Conservation (phyloP, 768 basidiomycete genomes). For the Kwoniella heveanensis region DNA sequence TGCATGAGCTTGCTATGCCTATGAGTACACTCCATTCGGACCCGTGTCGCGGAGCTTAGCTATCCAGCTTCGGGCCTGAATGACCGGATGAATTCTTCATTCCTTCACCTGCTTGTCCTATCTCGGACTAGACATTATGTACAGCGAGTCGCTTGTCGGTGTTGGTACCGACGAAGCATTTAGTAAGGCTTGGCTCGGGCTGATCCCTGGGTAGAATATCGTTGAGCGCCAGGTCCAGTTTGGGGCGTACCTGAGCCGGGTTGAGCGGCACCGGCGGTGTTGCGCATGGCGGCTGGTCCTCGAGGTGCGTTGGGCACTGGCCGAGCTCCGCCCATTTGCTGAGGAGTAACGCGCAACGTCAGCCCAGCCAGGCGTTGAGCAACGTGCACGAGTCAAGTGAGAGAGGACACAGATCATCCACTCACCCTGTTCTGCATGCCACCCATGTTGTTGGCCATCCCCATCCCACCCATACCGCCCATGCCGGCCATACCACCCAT, state of each 20-base stretch:
- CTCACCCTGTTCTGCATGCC: slow-evolving; percentile 23
- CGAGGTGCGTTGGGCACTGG: slow-evolving; percentile 51
- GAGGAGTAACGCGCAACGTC: not conserved
- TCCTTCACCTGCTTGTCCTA: too few species aligned
- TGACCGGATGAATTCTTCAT: too few species aligned
- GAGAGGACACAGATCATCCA: not conserved
- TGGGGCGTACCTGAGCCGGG: slow-evolving; percentile 14
- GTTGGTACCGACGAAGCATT: too few species aligned
- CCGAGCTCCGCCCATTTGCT: slow-evolving; percentile 17
- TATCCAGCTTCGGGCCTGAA: too few species aligned
- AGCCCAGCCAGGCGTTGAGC: not conserved
- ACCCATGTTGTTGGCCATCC: slow-evolving; percentile 30
- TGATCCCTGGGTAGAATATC: slow-evolving; percentile 54
- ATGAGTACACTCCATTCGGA: too few species aligned
- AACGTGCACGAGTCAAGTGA: not conserved
- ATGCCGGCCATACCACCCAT: slow-evolving; percentile 45
- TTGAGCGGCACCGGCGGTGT: slow-evolving; percentile 8
- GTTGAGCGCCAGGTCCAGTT: slow-evolving; percentile 37
- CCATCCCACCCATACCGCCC: slow-evolving; percentile 30
- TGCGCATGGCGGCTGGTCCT: slow-evolving; percentile 55
- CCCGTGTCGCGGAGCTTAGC: too few species aligned
- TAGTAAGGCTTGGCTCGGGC: slow-evolving; percentile 53
- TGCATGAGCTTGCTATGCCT: too few species aligned
- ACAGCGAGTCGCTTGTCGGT: too few species aligned
- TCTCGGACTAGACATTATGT: too few species aligned